Evolutionary conservation across 2,329 filamentous ascomycete species (phyloP).

Genomic region (Xylaria sp.): DNA sequence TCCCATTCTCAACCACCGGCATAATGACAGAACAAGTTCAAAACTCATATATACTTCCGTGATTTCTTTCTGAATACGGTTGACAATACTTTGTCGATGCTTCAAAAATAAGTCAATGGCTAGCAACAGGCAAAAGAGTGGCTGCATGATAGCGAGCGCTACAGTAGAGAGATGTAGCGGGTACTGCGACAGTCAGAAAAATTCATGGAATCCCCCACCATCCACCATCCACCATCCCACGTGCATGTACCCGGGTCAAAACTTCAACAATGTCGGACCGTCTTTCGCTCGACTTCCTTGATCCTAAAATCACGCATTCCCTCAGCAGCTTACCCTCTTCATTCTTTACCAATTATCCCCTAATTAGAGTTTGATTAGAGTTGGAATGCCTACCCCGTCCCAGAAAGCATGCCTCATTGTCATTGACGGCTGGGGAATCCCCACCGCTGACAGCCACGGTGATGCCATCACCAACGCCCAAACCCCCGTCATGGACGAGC

Average conservation of each 20-base stretch:
- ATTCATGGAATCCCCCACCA: conserved; percentile 39
- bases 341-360: conserved; percentile 2
- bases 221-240: conserved; percentile 43
- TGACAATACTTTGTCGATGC: background rate
- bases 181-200: conserved; percentile 29
- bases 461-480: conserved; percentile 95
- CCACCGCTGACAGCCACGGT: conserved; percentile 84
- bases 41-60: background rate
- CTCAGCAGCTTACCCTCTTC: conserved; percentile 17
- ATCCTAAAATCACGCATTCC: conserved; percentile 49
- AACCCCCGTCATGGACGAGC: conserved; percentile 93
- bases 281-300: conserved; percentile 25
- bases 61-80: background rate
- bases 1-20: background rate
- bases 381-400: conserved; percentile 62
- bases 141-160: background rate
- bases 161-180: conserved; percentile 19
- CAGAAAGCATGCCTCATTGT: conserved; percentile 79
- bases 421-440: conserved; percentile 98
- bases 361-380: conserved; percentile 21
- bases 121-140: background rate
- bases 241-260: conserved; percentile 42
- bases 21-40: background rate
- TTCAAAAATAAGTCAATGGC: background rate
- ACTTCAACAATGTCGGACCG: conserved; percentile 37